Conservation (phyloP, 768 basidiomycete species). For the Leucocoprinus sp. region DNA sequence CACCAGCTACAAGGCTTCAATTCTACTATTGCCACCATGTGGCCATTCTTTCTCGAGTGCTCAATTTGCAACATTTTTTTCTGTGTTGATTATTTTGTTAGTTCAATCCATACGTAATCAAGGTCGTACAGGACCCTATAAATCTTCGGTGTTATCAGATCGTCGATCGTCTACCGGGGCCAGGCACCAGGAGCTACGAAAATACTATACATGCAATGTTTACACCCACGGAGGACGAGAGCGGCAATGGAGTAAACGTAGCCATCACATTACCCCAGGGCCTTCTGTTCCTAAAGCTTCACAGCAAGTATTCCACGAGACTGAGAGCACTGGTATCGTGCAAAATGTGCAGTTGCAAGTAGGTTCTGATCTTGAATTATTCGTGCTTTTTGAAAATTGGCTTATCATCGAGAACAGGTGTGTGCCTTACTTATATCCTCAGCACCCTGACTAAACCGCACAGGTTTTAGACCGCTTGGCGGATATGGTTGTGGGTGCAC, state of each 20-base stretch:
- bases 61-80: slow-evolving; percentile 12
- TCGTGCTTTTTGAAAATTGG: no score
- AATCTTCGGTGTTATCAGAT: slow-evolving; percentile 8
- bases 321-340: slow-evolving; percentile 12
- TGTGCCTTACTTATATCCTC: slow-evolving; percentile 28
- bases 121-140: slow-evolving; percentile 8
- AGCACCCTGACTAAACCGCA: slow-evolving; percentile 24
- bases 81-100: neutral
- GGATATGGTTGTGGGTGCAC: slow-evolving; percentile 17
- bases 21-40: slow-evolving; percentile 14
- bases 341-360: slow-evolving; percentile 24
- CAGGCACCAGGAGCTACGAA: slow-evolving; percentile 5
- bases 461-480: slow-evolving; percentile 20
- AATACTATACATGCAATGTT: neutral
- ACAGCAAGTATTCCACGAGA: slow-evolving; percentile 12
- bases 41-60: slow-evolving; percentile 25
- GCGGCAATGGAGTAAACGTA: slow-evolving; percentile 16
- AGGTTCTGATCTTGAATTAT: no score
- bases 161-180: slow-evolving; percentile 6
- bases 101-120: slow-evolving; percentile 8
- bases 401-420: slow-evolving; percentile 1
- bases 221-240: slow-evolving; percentile 10
- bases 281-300: slow-evolving; percentile 12
- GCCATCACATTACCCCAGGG: slow-evolving; percentile 6
- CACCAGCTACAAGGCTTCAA: neutral